Evolutionary conservation across 768 basidiomycete genomes (phyloP), one percentile per base, ranked within the genome.

Genomic region (Trametes cubensis): DNA sequence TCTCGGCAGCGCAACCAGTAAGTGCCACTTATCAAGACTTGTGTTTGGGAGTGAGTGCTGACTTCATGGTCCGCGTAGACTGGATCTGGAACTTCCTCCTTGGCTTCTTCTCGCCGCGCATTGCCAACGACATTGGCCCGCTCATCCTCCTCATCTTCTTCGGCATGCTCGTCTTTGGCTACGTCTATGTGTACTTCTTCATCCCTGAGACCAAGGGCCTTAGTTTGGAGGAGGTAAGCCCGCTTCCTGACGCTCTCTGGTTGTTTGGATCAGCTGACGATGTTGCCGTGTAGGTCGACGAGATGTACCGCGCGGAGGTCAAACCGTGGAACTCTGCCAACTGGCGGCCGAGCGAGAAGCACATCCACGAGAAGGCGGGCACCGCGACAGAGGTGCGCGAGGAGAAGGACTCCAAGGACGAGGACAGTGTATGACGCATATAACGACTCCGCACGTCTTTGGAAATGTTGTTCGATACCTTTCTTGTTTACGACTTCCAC

Each of bases 131-230:
- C 61, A 90, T 89, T 62, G 87, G 89, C 0, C 89, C 90, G 14
- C 77, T 90, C 64, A 90, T 92, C 71, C 76, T 89, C 42, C 73
- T 91, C 62, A 85, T 90, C 70, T 92, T 92, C 80, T 89, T 84
- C 70, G 86, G 88, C 55, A 84, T 88, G 84, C 79, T 90, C 10
- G 64, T 85, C 23, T 83, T 88, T 67, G 90, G 87, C 40, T 86
- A 81, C 69, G 72, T 83, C 61, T 94, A 89, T 70, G 90, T 90
- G 25, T 90, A 86, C 72, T 74, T 91, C 56, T 83, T 86, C 71
- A 83, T 94, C 49, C 91, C 91, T 21, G 92, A 94, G 78, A 92
- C 88, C 23, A 92, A 85, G 72, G 89, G 90, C 13, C 81, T 92
- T 21, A 84, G 84, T 56, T 73, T 90, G 64, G 90, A 92, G 76